Evolutionary conservation across 805 yeast genomes (phyloP).

Genomic region (Schwanniomyces vanrijiae): DNA sequence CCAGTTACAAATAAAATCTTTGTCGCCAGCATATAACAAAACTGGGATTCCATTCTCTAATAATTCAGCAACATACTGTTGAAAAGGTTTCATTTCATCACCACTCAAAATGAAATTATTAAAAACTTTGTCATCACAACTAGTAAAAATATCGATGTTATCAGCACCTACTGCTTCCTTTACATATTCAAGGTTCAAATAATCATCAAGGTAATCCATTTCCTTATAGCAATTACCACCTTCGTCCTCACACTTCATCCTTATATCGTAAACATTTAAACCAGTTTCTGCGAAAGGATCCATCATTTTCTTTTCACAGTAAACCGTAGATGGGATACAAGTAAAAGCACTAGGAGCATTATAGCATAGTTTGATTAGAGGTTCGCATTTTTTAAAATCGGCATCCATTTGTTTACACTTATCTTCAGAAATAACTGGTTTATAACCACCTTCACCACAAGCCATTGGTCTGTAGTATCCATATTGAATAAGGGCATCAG

Average conservation of each 20-base stretch:
- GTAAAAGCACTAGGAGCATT: constrained; percentile 28
- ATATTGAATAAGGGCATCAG: constrained; percentile 42
- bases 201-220: constrained; percentile 49
- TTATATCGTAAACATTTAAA: constrained; percentile 64
- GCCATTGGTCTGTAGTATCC: constrained; percentile 45
- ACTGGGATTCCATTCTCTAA: constrained; percentile 40
- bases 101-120: constrained; percentile 55
- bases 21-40: constrained; percentile 45
- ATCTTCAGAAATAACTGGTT: constrained; percentile 33
- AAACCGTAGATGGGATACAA: constrained; percentile 41
- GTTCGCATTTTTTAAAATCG: constrained; percentile 35
- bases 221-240: constrained; percentile 54
- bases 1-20: constrained; percentile 48
- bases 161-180: constrained; percentile 59
- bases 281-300: constrained; percentile 46
- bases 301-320: constrained; percentile 27
- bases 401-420: constrained; percentile 34
- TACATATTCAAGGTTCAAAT: constrained; percentile 54
- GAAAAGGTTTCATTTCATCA: constrained; percentile 71
- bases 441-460: constrained; percentile 45
- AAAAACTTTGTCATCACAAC: constrained; percentile 51
- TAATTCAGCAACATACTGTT: constrained; percentile 52
- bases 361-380: constrained; percentile 32
- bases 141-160: constrained; percentile 43
- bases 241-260: constrained; percentile 49